Evolutionary conservation across 805 yeast species (phyloP).

Genomic region (Candida sphagnicola): DNA sequence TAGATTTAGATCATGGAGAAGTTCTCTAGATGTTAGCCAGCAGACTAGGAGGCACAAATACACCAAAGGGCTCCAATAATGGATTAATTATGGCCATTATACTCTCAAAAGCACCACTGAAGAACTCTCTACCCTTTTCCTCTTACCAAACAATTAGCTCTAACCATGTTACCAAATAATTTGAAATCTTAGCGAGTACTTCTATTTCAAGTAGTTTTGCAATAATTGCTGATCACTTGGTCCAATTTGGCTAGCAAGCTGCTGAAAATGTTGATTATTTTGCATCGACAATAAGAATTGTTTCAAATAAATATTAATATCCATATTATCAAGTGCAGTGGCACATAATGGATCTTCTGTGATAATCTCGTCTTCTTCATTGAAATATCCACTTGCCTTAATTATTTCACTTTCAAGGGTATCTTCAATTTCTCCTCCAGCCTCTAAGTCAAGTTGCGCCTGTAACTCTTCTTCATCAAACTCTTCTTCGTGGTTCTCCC

Average conservation of each 20-base stretch:
- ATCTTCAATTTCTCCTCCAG: slow-evolving; percentile 5
- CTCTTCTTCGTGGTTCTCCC: slow-evolving; percentile 12
- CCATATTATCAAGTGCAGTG: slow-evolving; percentile 71
- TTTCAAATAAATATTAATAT: slow-evolving; percentile 43
- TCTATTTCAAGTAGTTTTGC: neutral
- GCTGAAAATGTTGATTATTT: neutral
- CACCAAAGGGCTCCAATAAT: no score
- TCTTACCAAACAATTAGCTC: no score
- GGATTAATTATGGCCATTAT: no score
- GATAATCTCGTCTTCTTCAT: slow-evolving; percentile 62
- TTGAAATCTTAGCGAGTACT: no score
- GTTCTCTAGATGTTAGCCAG: no score
- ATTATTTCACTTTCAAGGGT: slow-evolving; percentile 11
- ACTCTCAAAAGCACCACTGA: no score
- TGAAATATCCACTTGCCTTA: slow-evolving; percentile 22
- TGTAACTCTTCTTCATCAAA: slow-evolving; percentile 8
- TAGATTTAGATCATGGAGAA: no score
- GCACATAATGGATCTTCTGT: slow-evolving; percentile 73
- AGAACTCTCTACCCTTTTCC: no score
- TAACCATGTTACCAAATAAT: no score
- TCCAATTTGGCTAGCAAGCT: neutral
- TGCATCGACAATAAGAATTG: slow-evolving; percentile 43
- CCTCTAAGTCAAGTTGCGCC: neutral
- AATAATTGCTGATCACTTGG: neutral
- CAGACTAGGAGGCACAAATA: no score